Conservation (phyloP, 1,139 yeast species). For the Hanseniaspora uvarum region DNA sequence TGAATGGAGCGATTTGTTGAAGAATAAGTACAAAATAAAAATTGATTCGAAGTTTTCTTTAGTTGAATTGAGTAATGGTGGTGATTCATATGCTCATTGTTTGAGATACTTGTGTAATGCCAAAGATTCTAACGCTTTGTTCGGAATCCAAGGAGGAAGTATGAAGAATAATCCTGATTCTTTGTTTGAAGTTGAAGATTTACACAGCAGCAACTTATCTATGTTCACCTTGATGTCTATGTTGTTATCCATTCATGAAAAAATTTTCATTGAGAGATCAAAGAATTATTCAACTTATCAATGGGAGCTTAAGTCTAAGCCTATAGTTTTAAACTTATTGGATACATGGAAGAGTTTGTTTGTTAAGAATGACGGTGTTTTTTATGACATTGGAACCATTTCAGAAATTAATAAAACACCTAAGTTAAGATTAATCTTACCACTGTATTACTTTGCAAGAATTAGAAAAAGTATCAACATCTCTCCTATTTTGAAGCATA, state of each 20-base stretch:
- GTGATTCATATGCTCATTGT: conserved; percentile 41
- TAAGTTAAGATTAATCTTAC: conserved; percentile 52
- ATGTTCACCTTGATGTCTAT: conserved; percentile 52
- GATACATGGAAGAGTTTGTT: conserved; percentile 58
- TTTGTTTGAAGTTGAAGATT: conserved; percentile 33
- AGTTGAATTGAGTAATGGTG: conserved; percentile 51
- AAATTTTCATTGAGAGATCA: conserved; percentile 45
- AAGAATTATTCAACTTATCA: conserved; percentile 32
- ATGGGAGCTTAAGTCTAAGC: conserved; percentile 56
- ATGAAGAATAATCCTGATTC: conserved; percentile 7
- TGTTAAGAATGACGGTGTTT: conserved; percentile 50
- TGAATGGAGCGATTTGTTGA: conserved; percentile 46
- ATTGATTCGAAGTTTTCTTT: conserved; percentile 43
- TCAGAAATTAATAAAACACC: conserved; percentile 43
- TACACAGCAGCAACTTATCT: conserved; percentile 35
- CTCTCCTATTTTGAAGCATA: conserved; percentile 46
- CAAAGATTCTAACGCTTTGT: background rate
- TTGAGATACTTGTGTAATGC: conserved; percentile 39
- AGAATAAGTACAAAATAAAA: conserved; percentile 29
- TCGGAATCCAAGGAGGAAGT: background rate
- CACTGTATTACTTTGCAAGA: conserved; percentile 53
- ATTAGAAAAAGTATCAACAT: conserved; percentile 51
- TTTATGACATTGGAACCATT: conserved; percentile 35
- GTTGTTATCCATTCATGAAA: conserved; percentile 63
- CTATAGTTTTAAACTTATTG: conserved; percentile 44